Base-by-base conservation (phyloP, 2,329 filamentous ascomycete species). In the Ceratocystis smalleyi region DNA sequence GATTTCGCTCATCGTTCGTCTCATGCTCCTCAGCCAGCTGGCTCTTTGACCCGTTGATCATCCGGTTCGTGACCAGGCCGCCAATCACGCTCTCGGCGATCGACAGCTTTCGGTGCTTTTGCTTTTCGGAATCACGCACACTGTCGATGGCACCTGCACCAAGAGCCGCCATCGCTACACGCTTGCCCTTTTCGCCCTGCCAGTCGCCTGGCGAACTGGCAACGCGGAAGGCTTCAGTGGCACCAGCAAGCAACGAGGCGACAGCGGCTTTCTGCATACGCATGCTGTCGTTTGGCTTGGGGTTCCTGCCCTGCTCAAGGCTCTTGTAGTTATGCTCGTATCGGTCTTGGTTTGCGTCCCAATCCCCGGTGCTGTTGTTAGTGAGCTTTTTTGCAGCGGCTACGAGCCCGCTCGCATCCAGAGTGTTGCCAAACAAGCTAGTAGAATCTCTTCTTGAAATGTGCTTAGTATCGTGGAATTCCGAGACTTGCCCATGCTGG, bases 121-220 rank as follows among this genome's bases (percentile, higher is more conserved):
- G 85, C 69, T 86, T 83, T 19, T 80, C 78, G 5, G 85, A 81
- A 70, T 91, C 81, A 51, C 91, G 81, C 27, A 85, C 86, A 7
- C 85, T 84, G 73, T 96, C 90, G 67, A 96, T 87, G 65, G 90
- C 88, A 69, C 89, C 92, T 66, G 92, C 91, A 75, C 89, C 87
- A 30, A 83, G 81, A 30, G 92, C 92, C 59, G 91, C 91, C 24
- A 92, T 96, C 60, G 95, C 81, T 67, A 97, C 83, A 62, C 92
- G 89, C 77, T 91, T 94, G 69, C 91, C 89, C 76, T 96, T 96
- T 68, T 89, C 87, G 45, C 91, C 92, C 68, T 86, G 87, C 91
- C 91, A 96, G 54, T 86, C 83, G 64, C 92, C 92, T 1, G 90
- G 88, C 68, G 94, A 88, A 71, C 92, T 95, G 72, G 91, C 86